Conservation (phyloP, 305 asterid species). For the Euphrasia arctica region DNA sequence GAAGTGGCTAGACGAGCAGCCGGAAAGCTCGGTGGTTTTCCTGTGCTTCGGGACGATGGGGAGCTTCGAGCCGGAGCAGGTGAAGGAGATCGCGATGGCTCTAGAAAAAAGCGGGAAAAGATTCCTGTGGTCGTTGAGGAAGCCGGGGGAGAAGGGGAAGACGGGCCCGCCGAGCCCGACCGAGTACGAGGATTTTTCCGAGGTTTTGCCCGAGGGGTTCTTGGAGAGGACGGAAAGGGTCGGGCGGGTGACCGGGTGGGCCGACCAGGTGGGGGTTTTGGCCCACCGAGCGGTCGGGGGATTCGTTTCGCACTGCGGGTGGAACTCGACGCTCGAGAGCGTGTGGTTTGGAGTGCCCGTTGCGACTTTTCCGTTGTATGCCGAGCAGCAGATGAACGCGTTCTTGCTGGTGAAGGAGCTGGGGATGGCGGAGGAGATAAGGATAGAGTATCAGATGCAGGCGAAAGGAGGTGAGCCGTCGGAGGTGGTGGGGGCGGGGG, state of each 20-base stretch:
- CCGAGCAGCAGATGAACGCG: conserved; percentile 58
- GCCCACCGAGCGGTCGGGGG: conserved; percentile 53
- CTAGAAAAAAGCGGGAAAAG: conserved; percentile 1
- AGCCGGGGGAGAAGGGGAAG: not conserved
- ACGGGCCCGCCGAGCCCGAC: not conserved
- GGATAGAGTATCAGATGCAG: conserved; percentile 33
- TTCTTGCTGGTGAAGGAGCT: conserved; percentile 43
- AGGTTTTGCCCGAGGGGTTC: conserved; percentile 47
- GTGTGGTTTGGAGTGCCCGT: conserved; percentile 53
- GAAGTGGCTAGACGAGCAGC: conserved; percentile 11
- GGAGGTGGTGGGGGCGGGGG: conserved; percentile 31
- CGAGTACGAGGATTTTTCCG: conserved; percentile 21
- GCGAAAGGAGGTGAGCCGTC: not conserved
- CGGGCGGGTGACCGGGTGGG: conserved; percentile 60
- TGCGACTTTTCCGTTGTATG: conserved; percentile 52
- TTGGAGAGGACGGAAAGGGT: conserved; percentile 27
- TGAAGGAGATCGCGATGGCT: not conserved
- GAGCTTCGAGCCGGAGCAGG: not conserved
- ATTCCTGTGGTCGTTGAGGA: conserved; percentile 7
- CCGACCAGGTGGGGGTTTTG: conserved; percentile 46
- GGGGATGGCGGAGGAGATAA: conserved; percentile 42
- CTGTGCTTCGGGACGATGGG: conserved; percentile 12
- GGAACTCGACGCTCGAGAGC: conserved; percentile 58
- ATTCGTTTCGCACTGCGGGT: conserved; percentile 60
- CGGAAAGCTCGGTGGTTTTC: not conserved